A percentile compares a stretch with the other conserved stretches of the same genome.
Evolutionary conservation across 2,329 filamentous ascomycete genomes (phyloP).

Genomic region (Aspergillus sergii): DNA sequence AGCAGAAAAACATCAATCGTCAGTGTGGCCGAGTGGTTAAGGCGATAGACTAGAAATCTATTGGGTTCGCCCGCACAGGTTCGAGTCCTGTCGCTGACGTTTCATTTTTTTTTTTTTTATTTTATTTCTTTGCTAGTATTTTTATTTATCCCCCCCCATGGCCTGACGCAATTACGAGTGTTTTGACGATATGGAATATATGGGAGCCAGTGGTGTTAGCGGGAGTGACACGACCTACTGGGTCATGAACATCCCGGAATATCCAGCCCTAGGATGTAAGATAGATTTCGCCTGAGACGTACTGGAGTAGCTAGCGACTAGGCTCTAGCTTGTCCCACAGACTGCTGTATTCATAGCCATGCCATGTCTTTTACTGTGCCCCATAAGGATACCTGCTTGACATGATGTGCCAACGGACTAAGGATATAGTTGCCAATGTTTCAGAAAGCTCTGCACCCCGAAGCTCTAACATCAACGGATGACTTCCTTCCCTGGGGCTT

Average conservation of each 20-base stretch:
- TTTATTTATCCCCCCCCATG: too few relatives aligned
- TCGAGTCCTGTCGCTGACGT: neutral
- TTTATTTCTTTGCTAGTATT: neutral
- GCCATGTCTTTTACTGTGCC: neutral
- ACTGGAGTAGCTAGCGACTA: too few relatives aligned
- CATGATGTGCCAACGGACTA: neutral
- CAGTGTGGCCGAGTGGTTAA: neutral
- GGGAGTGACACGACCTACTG: too few relatives aligned
- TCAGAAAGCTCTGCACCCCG: neutral
- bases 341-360: too few relatives aligned
- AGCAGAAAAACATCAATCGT: neutral
- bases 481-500: conserved; percentile 57
- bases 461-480: conserved; percentile 59
- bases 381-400: neutral
- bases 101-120: neutral
- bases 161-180: too few relatives aligned
- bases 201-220: too few relatives aligned
- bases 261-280: too few relatives aligned
- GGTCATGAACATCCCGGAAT: too few relatives aligned
- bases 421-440: conserved; percentile 7
- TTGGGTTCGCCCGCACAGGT: neutral
- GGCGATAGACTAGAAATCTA: neutral
- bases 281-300: too few relatives aligned
- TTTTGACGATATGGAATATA: too few relatives aligned
- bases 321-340: too few relatives aligned